Base-by-base conservation (phyloP, 2,329 filamentous ascomycete genomes). In the Didymella pomorum region DNA sequence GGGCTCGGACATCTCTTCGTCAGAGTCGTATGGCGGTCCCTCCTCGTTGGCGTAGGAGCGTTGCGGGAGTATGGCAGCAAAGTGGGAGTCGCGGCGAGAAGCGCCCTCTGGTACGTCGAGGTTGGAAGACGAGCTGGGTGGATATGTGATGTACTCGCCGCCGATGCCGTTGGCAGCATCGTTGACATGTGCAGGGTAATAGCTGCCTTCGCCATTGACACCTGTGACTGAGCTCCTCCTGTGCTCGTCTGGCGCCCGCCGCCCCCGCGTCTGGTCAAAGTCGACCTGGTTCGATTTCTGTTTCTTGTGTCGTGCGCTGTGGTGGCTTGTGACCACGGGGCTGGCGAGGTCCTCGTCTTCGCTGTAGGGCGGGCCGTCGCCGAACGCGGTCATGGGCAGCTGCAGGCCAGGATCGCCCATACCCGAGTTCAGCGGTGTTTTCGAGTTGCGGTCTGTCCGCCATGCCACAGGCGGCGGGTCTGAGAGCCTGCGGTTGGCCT, bases 281-380 rank as follows among this genome's bases (percentile, higher is more conserved):
- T 77, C 73, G 55, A 76, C 74, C 56, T 75, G 70, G 64, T 78
- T 77, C 12, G 77, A 79, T 58, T 79, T 96, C 79, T 93, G 89
- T 78, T 95, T 96, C 72, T 90, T 89, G 76, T 96, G 93, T 57
- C 91, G 85, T 37, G 90, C 90, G 41, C 60, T 64, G 49, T 74
- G 71, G 47, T 75, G 71, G 65, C 90, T 92, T 14, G 93, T 92
- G 18, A 97, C 91, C 16, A 89, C 85, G 0, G 93, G 93, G 73
- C 93, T 96, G 71, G 95, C 92, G 42, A 97, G 83, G 76, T 98
- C 95, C 69, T 98, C 93, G 71, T 98, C 93, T 79, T 97, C 93
- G 76, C 92, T 96, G 80, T 93, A 98, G 2, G 93, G 94, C 21
- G 93, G 93, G 0, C 93, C 93, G 72, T 77, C 77, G 47, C 87